These are phyloP conservation scores for Linderina pennispora DNA, from an alignment of 192 early-diverging fungal genomes.

Conservation along the genomic window DNA sequence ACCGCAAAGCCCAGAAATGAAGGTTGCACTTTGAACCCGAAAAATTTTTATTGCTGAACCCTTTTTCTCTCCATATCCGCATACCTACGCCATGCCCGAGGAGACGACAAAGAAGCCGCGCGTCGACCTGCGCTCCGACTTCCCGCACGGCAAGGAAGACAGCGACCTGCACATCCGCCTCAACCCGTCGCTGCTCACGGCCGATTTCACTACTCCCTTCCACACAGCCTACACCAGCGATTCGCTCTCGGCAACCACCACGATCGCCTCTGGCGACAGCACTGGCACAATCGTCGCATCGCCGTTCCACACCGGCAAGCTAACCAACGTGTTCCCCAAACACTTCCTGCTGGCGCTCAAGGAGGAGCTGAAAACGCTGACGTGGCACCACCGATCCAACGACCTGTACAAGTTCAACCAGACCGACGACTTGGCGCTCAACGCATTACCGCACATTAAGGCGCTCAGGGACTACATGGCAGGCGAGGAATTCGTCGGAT, in stretches of 20 bases:
- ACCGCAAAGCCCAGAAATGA: too few relatives aligned
- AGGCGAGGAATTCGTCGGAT: slow-evolving; percentile 53
- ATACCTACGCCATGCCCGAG: too few relatives aligned
- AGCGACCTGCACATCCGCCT: slow-evolving; percentile 1
- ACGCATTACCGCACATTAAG: slow-evolving; percentile 30
- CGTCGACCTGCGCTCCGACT: background rate
- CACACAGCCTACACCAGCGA: slow-evolving; percentile 13
- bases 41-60: too few relatives aligned
- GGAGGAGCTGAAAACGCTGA: slow-evolving; percentile 9
- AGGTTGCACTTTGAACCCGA: too few relatives aligned
- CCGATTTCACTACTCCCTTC: slow-evolving; percentile 13
- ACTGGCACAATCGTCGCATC: slow-evolving; percentile 10
- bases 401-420: slow-evolving; percentile 70
- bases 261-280: background rate
- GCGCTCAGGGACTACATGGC: slow-evolving; percentile 54
- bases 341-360: slow-evolving; percentile 20
- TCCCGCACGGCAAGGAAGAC: background rate
- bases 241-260: background rate
- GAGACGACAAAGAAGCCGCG: slow-evolving; percentile 18
- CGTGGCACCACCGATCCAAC: slow-evolving; percentile 50
- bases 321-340: slow-evolving; percentile 8
- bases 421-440: slow-evolving; percentile 53
- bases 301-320: slow-evolving; percentile 31
- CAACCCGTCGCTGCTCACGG: slow-evolving; percentile 18
- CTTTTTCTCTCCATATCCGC: too few relatives aligned